Conservation (phyloP, 371 early-diverging fungal genomes). For the Edhazardia aedis region DNA sequence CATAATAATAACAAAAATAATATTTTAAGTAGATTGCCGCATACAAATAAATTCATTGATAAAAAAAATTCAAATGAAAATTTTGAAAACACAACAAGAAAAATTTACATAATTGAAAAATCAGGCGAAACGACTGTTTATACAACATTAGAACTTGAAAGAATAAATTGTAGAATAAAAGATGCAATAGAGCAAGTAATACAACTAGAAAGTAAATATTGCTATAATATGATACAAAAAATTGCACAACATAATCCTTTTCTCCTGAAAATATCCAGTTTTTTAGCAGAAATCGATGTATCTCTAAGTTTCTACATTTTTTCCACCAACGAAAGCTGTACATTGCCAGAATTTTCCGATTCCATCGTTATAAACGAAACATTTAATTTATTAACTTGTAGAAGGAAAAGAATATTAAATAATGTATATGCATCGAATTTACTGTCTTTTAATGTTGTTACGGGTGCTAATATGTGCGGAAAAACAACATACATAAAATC, state of each 20-base stretch:
- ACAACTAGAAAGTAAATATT: not conserved
- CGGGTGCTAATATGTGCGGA: conserved; percentile 4
- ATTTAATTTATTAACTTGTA: not conserved
- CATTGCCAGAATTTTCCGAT: conserved; percentile 1
- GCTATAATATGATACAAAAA: not conserved
- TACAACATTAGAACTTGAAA: not conserved
- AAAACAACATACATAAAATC: conserved; percentile 5
- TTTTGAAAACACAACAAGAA: too few species aligned
- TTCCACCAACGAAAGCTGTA: not conserved
- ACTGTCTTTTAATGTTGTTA: not conserved
- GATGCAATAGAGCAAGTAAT: not conserved
- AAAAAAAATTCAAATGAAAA: too few species aligned
- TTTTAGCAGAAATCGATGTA: not conserved
- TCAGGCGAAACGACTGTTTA: not conserved
- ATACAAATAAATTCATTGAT: too few species aligned
- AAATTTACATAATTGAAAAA: too few species aligned
- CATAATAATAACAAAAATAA: too few species aligned
- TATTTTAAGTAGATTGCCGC: too few species aligned
- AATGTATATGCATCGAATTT: not conserved
- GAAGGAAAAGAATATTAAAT: not conserved
- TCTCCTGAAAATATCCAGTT: not conserved
- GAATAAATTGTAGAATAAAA: not conserved
- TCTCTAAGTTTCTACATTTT: conserved; percentile 2
- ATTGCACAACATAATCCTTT: not conserved
- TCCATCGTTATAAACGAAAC: not conserved